A percentile compares a stretch with the other conserved stretches of the same genome.
Evolutionary conservation across 2,329 filamentous ascomycete species (phyloP).

Genomic region (Chaetomium strumarium): DNA sequence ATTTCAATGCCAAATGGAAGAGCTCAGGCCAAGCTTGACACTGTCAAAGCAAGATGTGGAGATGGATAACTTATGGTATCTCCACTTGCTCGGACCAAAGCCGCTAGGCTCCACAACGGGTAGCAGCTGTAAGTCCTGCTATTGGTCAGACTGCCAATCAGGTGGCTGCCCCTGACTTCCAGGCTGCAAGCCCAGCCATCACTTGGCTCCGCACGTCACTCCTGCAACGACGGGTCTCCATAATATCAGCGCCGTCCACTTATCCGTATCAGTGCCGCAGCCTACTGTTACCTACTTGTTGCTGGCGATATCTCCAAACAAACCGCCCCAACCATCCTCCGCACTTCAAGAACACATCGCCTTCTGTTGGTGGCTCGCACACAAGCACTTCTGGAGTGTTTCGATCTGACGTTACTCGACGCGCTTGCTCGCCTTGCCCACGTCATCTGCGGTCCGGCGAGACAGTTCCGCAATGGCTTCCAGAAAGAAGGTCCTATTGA

Average conservation of each 20-base stretch:
- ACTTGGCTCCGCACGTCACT: constrained; percentile 18
- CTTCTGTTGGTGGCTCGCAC: not conserved
- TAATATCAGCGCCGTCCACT: constrained; percentile 12
- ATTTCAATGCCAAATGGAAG: not conserved
- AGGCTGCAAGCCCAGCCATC: not conserved
- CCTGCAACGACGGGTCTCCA: constrained; percentile 11
- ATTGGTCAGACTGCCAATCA: constrained; percentile 15
- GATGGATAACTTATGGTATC: not conserved
- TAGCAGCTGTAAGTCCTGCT: constrained; percentile 9
- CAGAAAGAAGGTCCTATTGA: constrained; percentile 84
- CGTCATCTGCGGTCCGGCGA: constrained; percentile 11
- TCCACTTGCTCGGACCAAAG: constrained; percentile 5
- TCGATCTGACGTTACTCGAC: not conserved
- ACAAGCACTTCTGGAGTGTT: not conserved
- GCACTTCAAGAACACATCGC: not conserved
- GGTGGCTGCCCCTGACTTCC: constrained; percentile 16
- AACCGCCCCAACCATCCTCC: not conserved
- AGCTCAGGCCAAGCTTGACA: not conserved
- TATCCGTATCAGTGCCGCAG: constrained; percentile 6
- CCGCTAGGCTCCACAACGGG: constrained; percentile 12
- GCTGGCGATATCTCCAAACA: not conserved
- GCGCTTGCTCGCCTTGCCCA: constrained; percentile 6
- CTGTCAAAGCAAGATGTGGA: not conserved
- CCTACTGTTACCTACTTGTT: not conserved
- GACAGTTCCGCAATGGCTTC: constrained; percentile 56